Evolutionary conservation across 352 stramenopile genomes (phyloP).

Genomic region (Globisporangium takayamanum): DNA sequence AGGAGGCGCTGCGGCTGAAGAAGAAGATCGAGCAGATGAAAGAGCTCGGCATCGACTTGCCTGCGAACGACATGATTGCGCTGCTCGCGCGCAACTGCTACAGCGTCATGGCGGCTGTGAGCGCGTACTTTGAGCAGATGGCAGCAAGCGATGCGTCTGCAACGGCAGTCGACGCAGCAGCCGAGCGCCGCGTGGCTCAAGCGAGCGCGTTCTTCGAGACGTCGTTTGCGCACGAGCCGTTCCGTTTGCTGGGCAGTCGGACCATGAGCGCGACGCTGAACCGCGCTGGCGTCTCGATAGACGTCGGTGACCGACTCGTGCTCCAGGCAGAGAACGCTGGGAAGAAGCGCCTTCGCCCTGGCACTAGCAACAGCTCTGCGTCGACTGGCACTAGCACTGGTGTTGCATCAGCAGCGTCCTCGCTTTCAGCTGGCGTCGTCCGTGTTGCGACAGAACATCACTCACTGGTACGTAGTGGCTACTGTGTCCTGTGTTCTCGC

Average conservation of each 20-base stretch:
- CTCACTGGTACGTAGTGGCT: slow-evolving; percentile 13
- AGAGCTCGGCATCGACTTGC: slow-evolving; percentile 69
- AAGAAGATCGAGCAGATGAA: slow-evolving; percentile 73
- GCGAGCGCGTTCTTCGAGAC: slow-evolving; percentile 26
- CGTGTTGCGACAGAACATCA: slow-evolving; percentile 44
- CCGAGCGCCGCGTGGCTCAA: slow-evolving; percentile 14
- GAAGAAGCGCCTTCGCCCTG: slow-evolving; percentile 49
- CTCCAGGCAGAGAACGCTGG: slow-evolving; percentile 67
- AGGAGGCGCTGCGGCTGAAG: slow-evolving; percentile 47
- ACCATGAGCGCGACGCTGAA: slow-evolving; percentile 43
- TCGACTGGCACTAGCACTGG: slow-evolving; percentile 2
- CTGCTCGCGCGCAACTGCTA: slow-evolving; percentile 73
- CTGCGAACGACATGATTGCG: slow-evolving; percentile 35
- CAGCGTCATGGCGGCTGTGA: slow-evolving; percentile 58
- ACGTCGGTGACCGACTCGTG: slow-evolving; percentile 36
- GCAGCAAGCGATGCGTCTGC: background rate
- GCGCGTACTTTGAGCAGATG: slow-evolving; percentile 67
- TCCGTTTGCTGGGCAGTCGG: slow-evolving; percentile 39
- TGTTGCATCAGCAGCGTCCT: slow-evolving; percentile 10
- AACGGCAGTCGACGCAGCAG: slow-evolving; percentile 9
- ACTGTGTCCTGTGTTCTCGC: background rate
- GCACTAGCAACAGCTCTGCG: background rate
- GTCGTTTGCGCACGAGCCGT: slow-evolving; percentile 22
- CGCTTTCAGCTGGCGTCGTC: slow-evolving; percentile 32
- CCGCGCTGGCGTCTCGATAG: slow-evolving; percentile 31